phyloP scores from a whole-genome alignment of 163 green algal species.

The Chlamydomonas reinhardtii region DNA sequence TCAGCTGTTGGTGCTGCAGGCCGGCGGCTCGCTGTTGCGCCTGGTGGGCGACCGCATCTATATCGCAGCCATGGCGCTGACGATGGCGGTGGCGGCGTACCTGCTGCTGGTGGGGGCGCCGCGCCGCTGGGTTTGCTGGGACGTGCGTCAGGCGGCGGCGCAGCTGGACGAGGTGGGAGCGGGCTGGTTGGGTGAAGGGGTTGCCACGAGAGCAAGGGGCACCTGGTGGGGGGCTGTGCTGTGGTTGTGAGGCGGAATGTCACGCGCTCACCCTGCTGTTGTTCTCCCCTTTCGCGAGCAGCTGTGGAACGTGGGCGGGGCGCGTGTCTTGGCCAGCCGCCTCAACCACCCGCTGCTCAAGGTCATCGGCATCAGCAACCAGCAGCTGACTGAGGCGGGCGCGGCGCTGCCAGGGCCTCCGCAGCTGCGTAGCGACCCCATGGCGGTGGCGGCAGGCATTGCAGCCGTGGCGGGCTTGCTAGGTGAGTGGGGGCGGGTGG shows the following conservation, averaged over 20 bases:
- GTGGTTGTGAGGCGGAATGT: background rate
- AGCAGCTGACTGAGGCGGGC: too few relatives aligned
- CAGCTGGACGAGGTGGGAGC: conserved; percentile 23
- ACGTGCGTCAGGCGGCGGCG: background rate
- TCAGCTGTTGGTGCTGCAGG: conserved; percentile 15
- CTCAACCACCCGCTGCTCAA: background rate
- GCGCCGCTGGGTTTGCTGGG: conserved; percentile 7
- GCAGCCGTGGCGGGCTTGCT: conserved; percentile 16
- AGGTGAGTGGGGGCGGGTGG: background rate
- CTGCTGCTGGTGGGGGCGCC: conserved; percentile 5
- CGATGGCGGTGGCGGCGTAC: background rate
- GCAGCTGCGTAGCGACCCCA: background rate
- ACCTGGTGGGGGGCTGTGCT: background rate
- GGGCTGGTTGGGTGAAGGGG: background rate
- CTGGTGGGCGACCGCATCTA: conserved; percentile 2
- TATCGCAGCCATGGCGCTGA: background rate
- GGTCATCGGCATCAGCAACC: too few relatives aligned
- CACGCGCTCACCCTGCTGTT: background rate
- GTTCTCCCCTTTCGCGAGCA: background rate
- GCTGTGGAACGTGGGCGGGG: background rate
- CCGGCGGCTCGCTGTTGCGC: background rate
- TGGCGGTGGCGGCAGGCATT: background rate
- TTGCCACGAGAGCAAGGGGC: too few relatives aligned
- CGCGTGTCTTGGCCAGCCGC: background rate
- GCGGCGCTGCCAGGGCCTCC: background rate